Conservation (phyloP, 176 grass and related monocot genomes). For the Lolium perenne region DNA sequence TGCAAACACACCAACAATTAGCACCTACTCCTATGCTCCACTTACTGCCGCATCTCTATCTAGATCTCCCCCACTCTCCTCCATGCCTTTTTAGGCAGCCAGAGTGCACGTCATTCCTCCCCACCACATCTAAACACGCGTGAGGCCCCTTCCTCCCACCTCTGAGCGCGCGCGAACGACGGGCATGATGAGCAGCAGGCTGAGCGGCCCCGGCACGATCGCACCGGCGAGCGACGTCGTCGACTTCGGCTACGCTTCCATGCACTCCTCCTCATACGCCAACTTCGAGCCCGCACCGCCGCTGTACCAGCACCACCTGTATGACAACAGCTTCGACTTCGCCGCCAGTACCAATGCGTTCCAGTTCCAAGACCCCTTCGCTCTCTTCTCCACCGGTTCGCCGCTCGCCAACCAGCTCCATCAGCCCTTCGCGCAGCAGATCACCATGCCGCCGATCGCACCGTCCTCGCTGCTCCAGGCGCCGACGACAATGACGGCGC, state of each 20-base stretch:
- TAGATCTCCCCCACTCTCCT: neutral
- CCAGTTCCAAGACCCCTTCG: constrained; percentile 47
- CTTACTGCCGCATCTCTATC: neutral
- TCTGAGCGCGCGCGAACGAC: neutral
- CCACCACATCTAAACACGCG: neutral
- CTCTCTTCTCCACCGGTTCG: constrained; percentile 28
- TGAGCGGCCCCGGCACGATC: constrained; percentile 44
- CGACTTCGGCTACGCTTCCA: constrained; percentile 48
- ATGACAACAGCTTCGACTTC: constrained; percentile 40
- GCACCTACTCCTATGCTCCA: neutral
- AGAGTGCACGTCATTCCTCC: neutral
- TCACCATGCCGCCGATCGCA: constrained; percentile 44
- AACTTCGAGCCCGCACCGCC: constrained; percentile 39
- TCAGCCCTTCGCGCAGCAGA: constrained; percentile 34
- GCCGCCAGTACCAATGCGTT: neutral
- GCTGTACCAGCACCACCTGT: constrained; percentile 40
- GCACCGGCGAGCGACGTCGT: neutral
- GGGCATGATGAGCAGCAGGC: constrained; percentile 52
- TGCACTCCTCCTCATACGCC: constrained; percentile 44
- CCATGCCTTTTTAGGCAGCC: constrained; percentile 43
- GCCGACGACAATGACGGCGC: constrained; percentile 24
- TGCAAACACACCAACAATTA: neutral
- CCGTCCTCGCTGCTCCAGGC: constrained; percentile 27
- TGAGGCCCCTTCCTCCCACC: neutral
- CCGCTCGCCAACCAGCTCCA: neutral